Percentiles rank a stretch among this genome's conserved stretches.
phyloP scores from a whole-genome alignment of 371 early-diverging fungal genomes.

The Circinella umbellata region DNA sequence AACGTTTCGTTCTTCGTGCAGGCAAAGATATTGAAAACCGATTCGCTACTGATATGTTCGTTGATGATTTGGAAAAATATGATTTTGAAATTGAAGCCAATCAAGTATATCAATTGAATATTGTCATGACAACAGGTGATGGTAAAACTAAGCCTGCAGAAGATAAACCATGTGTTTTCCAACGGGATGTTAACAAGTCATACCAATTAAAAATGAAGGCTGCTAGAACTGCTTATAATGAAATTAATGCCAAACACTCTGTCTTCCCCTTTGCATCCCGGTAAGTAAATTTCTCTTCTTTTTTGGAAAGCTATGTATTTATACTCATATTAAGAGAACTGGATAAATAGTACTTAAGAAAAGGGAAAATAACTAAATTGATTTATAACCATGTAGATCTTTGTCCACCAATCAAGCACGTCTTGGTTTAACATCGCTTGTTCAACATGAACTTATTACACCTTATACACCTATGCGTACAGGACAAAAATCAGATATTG shows the following conservation, averaged over 20 bases:
- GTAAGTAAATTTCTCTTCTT: conserved; percentile 24
- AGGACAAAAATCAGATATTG: conserved; percentile 57
- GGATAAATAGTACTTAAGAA: neutral
- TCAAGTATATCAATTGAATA: conserved; percentile 85
- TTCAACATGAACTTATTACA: conserved; percentile 72
- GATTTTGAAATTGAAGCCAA: conserved; percentile 80
- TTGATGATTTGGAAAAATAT: conserved; percentile 57
- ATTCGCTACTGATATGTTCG: conserved; percentile 72
- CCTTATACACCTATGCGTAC: conserved; percentile 80
- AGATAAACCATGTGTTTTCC: conserved; percentile 81
- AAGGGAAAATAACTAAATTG: too few species aligned
- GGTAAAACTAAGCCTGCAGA: conserved; percentile 73
- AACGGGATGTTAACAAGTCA: conserved; percentile 76
- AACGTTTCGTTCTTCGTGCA: conserved; percentile 83
- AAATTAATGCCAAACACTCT: conserved; percentile 74
- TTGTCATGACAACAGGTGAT: conserved; percentile 82
- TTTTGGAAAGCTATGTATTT: too few species aligned
- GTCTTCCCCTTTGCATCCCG: conserved; percentile 85
- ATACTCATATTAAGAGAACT: neutral
- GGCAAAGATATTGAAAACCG: conserved; percentile 86
- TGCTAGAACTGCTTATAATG: conserved; percentile 75
- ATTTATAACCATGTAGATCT: conserved; percentile 33
- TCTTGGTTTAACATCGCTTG: conserved; percentile 86
- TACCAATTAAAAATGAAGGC: conserved; percentile 90
- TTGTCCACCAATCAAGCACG: conserved; percentile 83